Conservation (phyloP, 2,329 filamentous ascomycete genomes). For the Fusarium napiforme region DNA sequence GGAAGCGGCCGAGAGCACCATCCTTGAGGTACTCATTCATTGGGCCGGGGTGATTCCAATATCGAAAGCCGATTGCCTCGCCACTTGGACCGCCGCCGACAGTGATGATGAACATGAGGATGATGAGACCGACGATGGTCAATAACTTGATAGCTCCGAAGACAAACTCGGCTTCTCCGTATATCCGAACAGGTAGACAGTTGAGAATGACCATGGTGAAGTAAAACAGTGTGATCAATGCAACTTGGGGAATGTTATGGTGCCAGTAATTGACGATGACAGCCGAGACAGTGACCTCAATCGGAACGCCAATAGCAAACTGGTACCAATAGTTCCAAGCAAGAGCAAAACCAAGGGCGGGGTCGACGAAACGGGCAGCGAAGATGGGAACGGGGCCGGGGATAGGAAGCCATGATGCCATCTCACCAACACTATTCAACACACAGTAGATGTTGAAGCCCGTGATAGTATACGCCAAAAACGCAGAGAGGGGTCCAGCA, state of each 20-base stretch:
- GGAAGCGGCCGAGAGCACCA: constrained; percentile 63
- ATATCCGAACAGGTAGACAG: constrained; percentile 21
- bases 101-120: constrained; percentile 58
- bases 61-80: constrained; percentile 55
- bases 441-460: constrained; percentile 24
- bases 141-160: constrained; percentile 70
- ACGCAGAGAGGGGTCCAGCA: constrained; percentile 19
- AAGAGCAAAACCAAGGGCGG: constrained; percentile 55
- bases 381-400: constrained; percentile 7
- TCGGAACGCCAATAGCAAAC: constrained; percentile 67
- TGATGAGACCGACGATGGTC: constrained; percentile 67
- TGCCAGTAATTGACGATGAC: constrained; percentile 72
- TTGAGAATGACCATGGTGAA: constrained; percentile 26
- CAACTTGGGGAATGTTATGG: constrained; percentile 40
- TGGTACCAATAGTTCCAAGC: constrained; percentile 73
- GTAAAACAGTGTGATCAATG: constrained; percentile 13
- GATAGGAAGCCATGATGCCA: constrained; percentile 9
- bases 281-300: constrained; percentile 67
- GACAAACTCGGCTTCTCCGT: constrained; percentile 70
- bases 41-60: constrained; percentile 54
- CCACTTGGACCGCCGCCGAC: constrained; percentile 65
- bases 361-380: constrained; percentile 63
- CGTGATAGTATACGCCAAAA: constrained; percentile 24
- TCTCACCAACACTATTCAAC: constrained; percentile 51
- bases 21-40: constrained; percentile 61